phyloP scores from a whole-genome alignment of 2,329 filamentous ascomycete genomes.

The Fusarium luffae region DNA sequence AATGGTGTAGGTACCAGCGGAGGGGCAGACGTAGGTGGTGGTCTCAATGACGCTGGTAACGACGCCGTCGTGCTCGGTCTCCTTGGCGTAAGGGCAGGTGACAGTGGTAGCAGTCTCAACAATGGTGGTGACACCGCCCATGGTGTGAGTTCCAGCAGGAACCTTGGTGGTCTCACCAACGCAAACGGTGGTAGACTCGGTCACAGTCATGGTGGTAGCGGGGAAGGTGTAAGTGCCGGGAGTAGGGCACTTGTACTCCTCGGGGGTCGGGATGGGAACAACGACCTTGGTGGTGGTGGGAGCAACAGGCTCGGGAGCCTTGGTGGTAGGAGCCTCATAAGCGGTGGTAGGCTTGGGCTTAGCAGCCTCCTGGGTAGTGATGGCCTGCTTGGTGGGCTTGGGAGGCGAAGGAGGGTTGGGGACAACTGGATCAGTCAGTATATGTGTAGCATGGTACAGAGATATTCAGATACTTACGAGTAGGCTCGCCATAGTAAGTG shows the following conservation, averaged over 20 bases:
- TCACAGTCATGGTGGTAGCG: constrained; percentile 76
- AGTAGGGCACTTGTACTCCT: constrained; percentile 67
- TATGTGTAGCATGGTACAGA: not conserved
- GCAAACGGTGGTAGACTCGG: constrained; percentile 74
- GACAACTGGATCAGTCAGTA: constrained; percentile 52
- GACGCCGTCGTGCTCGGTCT: constrained; percentile 66
- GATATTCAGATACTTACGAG: constrained; percentile 61
- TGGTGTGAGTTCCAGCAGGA: constrained; percentile 72
- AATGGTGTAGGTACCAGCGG: constrained; percentile 80
- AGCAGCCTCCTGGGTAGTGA: constrained; percentile 25
- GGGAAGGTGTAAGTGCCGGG: constrained; percentile 81
- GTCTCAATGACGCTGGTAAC: constrained; percentile 74
- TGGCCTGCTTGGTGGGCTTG: constrained; percentile 33
- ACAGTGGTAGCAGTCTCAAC: constrained; percentile 74
- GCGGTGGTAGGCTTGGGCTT: constrained; percentile 25
- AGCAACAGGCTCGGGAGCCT: constrained; percentile 29
- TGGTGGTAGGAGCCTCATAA: constrained; percentile 21
- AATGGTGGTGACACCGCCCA: constrained; percentile 78
- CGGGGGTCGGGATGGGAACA: constrained; percentile 63
- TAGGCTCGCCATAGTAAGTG: constrained; percentile 74
- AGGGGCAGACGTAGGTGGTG: constrained; percentile 79
- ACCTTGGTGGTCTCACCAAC: constrained; percentile 71
- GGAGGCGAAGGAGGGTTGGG: constrained; percentile 50
- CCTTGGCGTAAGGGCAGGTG: constrained; percentile 75
- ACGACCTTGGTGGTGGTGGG: constrained; percentile 54